These are phyloP conservation scores for Berkeleyomyces rouxiae DNA, from an alignment of 2,329 filamentous ascomycete genomes.

Conservation along the genomic window DNA sequence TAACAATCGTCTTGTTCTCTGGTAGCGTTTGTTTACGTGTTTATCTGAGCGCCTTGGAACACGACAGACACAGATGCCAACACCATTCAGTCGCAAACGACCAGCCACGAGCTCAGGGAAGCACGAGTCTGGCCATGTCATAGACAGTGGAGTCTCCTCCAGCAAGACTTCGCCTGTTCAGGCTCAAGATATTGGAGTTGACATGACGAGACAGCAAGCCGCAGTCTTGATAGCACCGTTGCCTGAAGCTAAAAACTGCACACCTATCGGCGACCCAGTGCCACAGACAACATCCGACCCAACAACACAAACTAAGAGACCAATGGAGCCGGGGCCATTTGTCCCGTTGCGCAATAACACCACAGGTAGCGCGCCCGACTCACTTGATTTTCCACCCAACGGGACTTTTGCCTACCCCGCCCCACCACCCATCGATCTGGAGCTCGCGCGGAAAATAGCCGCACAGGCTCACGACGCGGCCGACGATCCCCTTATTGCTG, in stretches of 20 bases:
- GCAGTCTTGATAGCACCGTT: not conserved
- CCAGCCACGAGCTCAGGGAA: slow-evolving; percentile 2
- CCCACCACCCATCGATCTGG: not conserved
- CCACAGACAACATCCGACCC: not conserved
- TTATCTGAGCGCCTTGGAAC: slow-evolving; percentile 53
- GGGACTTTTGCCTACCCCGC: not conserved
- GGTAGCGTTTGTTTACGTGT: slow-evolving; percentile 64
- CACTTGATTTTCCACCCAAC: not conserved
- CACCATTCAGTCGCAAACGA: slow-evolving; percentile 3
- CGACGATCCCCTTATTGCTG: not conserved
- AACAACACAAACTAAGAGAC: not conserved
- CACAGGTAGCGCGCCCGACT: not conserved
- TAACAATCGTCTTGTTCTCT: not conserved
- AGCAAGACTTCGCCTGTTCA: slow-evolving; percentile 22
- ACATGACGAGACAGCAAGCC: not conserved
- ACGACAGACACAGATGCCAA: not conserved
- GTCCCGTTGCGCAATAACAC: not conserved
- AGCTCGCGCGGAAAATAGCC: not conserved
- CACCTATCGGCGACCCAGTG: not conserved
- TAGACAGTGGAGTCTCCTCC: not conserved
- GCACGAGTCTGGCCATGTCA: slow-evolving; percentile 1
- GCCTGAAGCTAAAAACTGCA: not conserved
- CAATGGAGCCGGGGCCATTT: not conserved
- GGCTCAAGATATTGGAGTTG: not conserved
- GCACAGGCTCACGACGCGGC: not conserved